Base-by-base conservation (phyloP, 2,329 filamentous ascomycete species). In the Madurella fahalii region DNA sequence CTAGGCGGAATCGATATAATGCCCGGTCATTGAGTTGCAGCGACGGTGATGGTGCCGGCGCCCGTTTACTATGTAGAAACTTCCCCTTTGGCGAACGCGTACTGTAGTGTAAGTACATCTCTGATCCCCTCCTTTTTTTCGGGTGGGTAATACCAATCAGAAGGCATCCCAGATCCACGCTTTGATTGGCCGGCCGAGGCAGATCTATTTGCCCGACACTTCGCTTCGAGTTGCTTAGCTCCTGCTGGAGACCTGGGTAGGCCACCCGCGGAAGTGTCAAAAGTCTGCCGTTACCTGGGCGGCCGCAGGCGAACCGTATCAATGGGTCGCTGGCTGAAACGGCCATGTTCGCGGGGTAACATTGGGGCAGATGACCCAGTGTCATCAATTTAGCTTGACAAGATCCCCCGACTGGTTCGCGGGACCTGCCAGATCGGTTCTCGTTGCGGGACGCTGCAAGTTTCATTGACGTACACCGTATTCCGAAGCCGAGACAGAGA, bases 271-370 rank as follows among this genome's bases (percentile, higher is more conserved):
- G 50, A 49, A 56, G 52, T 34, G 39, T 18, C 16, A 45, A 30
- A n/a, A 30, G 15, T 46, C n/a, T 39, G 32, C 45, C 50, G 49
- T 40, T 15, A 31, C 9, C 18, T 18, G 49, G 50, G 40, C 48
- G 43, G 43, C 43, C 30, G 54, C 40, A 46, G 20, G 15, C 40
- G 49, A 52, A 56, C 58, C 55, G 43, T 32, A 48, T 50, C 45
- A 40, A 50, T 42, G 54, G 58, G 54, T 53, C 50, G 32, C 34
- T 43, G 46, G 52, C 47, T 59, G 54, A 58, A 58, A 59, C 58
- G 58, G 40, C 51, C 54, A 43, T 30, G n/a, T 20, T 30, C 34
- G 15, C 30, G 50, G 43, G 41, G 48, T 48, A 45, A 31, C 43
- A 52, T 34, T 15, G 30, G 47, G 16, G 16, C 16, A 30, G 31